Percentiles rank a stretch among this genome's conserved stretches.
Conservation (phyloP, 805 yeast genomes). For the Pichia sporocuriosa region DNA sequence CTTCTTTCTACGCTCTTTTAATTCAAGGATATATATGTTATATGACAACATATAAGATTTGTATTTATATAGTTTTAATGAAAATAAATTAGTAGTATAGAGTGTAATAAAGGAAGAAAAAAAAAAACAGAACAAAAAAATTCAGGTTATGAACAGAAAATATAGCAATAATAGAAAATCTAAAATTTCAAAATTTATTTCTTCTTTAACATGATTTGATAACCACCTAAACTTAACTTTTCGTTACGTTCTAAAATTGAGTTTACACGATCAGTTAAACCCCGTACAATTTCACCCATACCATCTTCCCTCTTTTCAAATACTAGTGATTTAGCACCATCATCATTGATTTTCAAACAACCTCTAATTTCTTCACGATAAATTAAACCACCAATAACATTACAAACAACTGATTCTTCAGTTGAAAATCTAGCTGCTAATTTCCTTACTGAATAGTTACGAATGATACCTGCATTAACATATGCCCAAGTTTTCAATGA, state of each 20-base stretch:
- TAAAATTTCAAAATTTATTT: slow-evolving; percentile 2
- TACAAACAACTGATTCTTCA: slow-evolving; percentile 45
- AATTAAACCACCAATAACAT: slow-evolving; percentile 69
- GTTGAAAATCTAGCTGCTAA: slow-evolving; percentile 65
- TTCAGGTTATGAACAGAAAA: neutral
- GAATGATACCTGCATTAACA: slow-evolving; percentile 70
- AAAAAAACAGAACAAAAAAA: too few relatives aligned
- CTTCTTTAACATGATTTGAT: slow-evolving; percentile 31
- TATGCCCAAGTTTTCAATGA: slow-evolving; percentile 90
- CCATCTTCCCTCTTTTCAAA: slow-evolving; percentile 70
- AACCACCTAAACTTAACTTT: slow-evolving; percentile 73
- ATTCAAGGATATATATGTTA: too few relatives aligned
- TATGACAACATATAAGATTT: too few relatives aligned
- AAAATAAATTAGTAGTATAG: too few relatives aligned
- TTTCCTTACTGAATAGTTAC: slow-evolving; percentile 62
- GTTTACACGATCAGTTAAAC: slow-evolving; percentile 73
- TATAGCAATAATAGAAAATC: neutral
- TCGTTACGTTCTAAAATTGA: slow-evolving; percentile 80
- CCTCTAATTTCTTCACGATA: slow-evolving; percentile 73
- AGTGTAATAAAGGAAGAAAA: too few relatives aligned
- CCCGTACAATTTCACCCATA: slow-evolving; percentile 81
- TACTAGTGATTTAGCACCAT: slow-evolving; percentile 59
- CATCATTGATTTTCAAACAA: slow-evolving; percentile 58
- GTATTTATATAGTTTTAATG: too few relatives aligned
- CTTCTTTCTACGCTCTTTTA: too few relatives aligned